A percentile compares a stretch with the other conserved stretches of the same genome.
phyloP scores from a whole-genome alignment of 345 rosid genomes.

The Euphorbia pulcherrima region DNA sequence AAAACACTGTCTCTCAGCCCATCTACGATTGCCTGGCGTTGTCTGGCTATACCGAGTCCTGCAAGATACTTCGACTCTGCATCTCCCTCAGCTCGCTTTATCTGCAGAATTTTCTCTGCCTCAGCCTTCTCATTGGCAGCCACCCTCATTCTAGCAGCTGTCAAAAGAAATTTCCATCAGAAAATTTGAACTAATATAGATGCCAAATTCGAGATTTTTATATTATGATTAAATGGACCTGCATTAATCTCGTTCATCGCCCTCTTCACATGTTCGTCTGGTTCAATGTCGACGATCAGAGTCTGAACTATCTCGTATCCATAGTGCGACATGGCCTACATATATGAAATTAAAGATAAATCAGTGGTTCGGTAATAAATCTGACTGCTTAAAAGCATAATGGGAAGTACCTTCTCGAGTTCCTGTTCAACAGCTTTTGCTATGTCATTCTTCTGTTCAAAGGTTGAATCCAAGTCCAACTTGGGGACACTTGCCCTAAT shows the following conservation, averaged over 20 bases:
- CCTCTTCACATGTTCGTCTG: slow-evolving; percentile 23
- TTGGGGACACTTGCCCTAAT: slow-evolving; percentile 25
- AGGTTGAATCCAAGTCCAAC: slow-evolving; percentile 23
- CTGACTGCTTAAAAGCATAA: background rate
- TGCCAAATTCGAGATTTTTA: background rate
- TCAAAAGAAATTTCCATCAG: background rate
- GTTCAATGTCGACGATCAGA: slow-evolving; percentile 24
- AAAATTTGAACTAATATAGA: background rate
- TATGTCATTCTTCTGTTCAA: slow-evolving; percentile 26
- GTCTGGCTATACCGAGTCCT: slow-evolving; percentile 24
- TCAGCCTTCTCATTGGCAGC: slow-evolving; percentile 26
- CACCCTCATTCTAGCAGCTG: slow-evolving; percentile 26
- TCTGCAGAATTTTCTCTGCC: slow-evolving; percentile 25
- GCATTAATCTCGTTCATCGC: slow-evolving; percentile 28
- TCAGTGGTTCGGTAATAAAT: background rate
- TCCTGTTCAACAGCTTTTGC: slow-evolving; percentile 21
- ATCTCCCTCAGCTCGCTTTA: slow-evolving; percentile 23
- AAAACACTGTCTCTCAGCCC: slow-evolving; percentile 26
- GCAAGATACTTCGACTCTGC: slow-evolving; percentile 23
- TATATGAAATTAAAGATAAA: background rate
- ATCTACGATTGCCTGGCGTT: slow-evolving; percentile 26
- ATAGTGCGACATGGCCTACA: slow-evolving; percentile 26
- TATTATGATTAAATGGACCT: background rate
- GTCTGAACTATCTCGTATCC: slow-evolving; percentile 28
- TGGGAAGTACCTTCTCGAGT: slow-evolving; percentile 20